A percentile compares a stretch with the other conserved stretches of the same genome.
phyloP scores from a whole-genome alignment of 805 yeast species.

The Lachancea nothofagi region DNA sequence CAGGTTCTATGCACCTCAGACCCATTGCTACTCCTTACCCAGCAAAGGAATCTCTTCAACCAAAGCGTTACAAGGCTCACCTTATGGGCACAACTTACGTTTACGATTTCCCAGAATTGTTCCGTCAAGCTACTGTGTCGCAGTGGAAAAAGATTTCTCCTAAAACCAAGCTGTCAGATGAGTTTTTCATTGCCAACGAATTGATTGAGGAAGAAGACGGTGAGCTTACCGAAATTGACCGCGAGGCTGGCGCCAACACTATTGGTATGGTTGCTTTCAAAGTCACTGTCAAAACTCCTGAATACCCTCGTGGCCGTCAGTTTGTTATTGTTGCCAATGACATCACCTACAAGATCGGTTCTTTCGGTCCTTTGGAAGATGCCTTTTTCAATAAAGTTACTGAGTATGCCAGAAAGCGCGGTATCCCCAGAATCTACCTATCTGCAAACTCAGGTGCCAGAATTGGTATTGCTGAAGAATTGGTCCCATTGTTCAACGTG shows the following conservation, averaged over 20 bases:
- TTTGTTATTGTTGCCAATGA: conserved; percentile 92
- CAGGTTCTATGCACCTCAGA: conserved; percentile 97
- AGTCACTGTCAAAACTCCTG: conserved; percentile 88
- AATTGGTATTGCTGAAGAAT: conserved; percentile 96
- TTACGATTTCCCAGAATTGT: conserved; percentile 97
- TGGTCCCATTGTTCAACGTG: conserved; percentile 81
- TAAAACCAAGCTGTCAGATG: conserved; percentile 48
- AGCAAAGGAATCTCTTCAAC: conserved; percentile 96
- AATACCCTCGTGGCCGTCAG: conserved; percentile 94
- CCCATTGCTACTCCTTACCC: conserved; percentile 95
- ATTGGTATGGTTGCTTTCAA: conserved; percentile 98
- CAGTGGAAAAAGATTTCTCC: conserved; percentile 74
- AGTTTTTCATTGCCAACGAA: conserved; percentile 73
- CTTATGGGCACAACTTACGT: conserved; percentile 97
- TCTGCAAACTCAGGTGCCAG: conserved; percentile 99
- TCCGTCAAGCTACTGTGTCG: conserved; percentile 83
- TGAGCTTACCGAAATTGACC: conserved; percentile 75
- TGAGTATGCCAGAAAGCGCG: conserved; percentile 80
- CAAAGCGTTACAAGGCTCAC: conserved; percentile 97
- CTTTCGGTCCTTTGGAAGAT: conserved; percentile 97
- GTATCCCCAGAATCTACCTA: conserved; percentile 91
- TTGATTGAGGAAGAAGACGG: conserved; percentile 76
- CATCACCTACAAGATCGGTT: conserved; percentile 96
- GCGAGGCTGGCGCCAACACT: conserved; percentile 95
- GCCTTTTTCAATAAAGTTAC: conserved; percentile 87